Evolutionary conservation across 495 filamentous ascomycete genomes (phyloP), one percentile per base, ranked within the genome.

Genomic region (Annulohypoxylon nitens): DNA sequence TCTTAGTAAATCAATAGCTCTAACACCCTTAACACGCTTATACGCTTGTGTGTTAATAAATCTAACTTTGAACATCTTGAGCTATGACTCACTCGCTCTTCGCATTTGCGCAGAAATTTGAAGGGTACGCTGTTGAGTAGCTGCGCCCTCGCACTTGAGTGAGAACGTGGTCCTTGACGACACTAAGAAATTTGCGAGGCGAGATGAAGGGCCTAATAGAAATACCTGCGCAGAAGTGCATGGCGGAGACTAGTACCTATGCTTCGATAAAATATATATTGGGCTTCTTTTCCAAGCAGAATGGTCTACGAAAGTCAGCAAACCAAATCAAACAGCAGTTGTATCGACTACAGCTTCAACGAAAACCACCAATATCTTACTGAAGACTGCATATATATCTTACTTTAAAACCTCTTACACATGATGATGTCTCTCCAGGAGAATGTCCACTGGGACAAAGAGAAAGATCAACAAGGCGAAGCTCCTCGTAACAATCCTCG

Each of bases 61-160:
- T 36, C 36, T 30, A 10, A n/a, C 3, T 26, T 26, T 26, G 36
- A 45, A 25, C 12, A 10, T 70, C 11, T 26, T 33, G 20, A 37
- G 4, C 53, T 37, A 12, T 25, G 23, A 41, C 36, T 45, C 14
- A 36, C 39, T 48, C n/a, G 25, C 57, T 47, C 16, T 34, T 65
- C 69, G 69, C 69, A 62, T 72, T 65, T 72, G 69, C 69, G 69
- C 63, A 43, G 50, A 18, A 58, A n/a, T 30, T 23, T 5, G 25
- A 33, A 59, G 14, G 41, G 5, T 48, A 16, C 8, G 18, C 18
- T 18, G 6, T 57, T 61, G 16, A 67, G 12, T 39, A 36, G 25
- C 4, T 16, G 26, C 26, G 30, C 41, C 23, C 18, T 67, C 18
- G 11, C 61, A 61, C 69, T 58, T 58, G 67, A 67, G 48, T 71